Evolutionary conservation across 371 early-diverging fungal species (phyloP), one percentile per base, ranked within the genome.

Genomic region (Chytridium lagenaria): DNA sequence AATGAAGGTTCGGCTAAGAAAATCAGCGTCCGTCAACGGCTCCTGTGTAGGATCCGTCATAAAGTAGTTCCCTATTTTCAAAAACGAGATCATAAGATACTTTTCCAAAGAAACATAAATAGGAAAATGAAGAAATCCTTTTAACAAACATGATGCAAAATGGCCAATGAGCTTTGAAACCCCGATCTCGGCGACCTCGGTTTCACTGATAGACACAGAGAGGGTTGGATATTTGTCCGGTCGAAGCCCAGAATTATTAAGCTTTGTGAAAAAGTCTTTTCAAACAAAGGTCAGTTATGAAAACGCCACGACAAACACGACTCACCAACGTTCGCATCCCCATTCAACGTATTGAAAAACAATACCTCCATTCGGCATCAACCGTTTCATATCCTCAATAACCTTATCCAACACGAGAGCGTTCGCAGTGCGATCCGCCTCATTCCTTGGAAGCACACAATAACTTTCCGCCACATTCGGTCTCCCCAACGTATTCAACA

Each of bases 271-370:
- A 26, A 52, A 52, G 26, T 52, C 55, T 52, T 52, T 12, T n/a
- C 5, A 22, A 23, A 22, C 5, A 22, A 52, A n/a, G n/a, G n/a
- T n/a, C n/a, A n/a, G n/a, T n/a, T n/a, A n/a, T n/a, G n/a, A n/a
- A n/a, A 28, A 19, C 0, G 16, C 30, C 26, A 28, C 16, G 37
- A 26, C 28, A 36, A 34, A 52, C 36, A 69, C 69, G 34, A n/a
- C n/a, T n/a, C n/a, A 55, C 37, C 57, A 37, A 69, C 69, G 26
- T 69, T 69, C 34, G 69, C 69, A 2, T 69, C 69, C 19, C 69
- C 69, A 51, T 69, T 69, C 7, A 69, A 30, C 0, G 69, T 37
- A 30, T 69, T 69, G n/a, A 26, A 55, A 69, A 15, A 69, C 59
- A 26, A 69, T 40, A 51, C 69, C 51, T 3, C 69, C 69, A 22